Evolutionary conservation across 176 grass and related monocot species (phyloP).

Genomic region (Musa troglodytarum): DNA sequence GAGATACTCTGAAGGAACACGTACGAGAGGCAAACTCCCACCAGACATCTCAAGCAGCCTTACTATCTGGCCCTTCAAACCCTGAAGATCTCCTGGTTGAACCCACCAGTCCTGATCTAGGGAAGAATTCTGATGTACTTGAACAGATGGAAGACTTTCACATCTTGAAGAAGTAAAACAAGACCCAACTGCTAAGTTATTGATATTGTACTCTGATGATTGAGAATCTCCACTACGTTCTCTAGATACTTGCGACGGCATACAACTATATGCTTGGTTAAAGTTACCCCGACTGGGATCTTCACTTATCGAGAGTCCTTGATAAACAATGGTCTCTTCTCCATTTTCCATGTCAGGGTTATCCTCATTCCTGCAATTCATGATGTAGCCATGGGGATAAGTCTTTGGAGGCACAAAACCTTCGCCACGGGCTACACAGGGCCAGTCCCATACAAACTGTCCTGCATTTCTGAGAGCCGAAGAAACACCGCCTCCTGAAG

Average conservation of each 20-base stretch:
- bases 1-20: slow-evolving; percentile 62
- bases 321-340: slow-evolving; percentile 63
- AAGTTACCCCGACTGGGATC: slow-evolving; percentile 22
- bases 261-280: slow-evolving; percentile 40
- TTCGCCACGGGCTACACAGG: slow-evolving; percentile 52
- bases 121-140: slow-evolving; percentile 28
- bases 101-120: slow-evolving; percentile 61
- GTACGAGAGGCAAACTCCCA: slow-evolving; percentile 57
- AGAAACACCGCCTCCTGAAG: slow-evolving; percentile 58
- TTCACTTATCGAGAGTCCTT: slow-evolving; percentile 37
- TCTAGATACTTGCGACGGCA: slow-evolving; percentile 25
- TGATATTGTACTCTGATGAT: slow-evolving; percentile 26
- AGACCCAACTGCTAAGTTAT: slow-evolving; percentile 8
- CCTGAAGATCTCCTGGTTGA: slow-evolving; percentile 63
- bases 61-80: slow-evolving; percentile 62
- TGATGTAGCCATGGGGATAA: slow-evolving; percentile 28
- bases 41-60: slow-evolving; percentile 58
- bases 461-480: slow-evolving; percentile 69
- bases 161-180: slow-evolving; percentile 31
- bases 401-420: slow-evolving; percentile 43
- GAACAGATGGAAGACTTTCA: slow-evolving; percentile 35
- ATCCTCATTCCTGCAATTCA: slow-evolving; percentile 16
- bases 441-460: slow-evolving; percentile 69
- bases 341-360: slow-evolving; percentile 45
- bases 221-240: slow-evolving; percentile 36